phyloP scores from a whole-genome alignment of 352 stramenopile genomes.

The Phytophthora tentaculata region DNA sequence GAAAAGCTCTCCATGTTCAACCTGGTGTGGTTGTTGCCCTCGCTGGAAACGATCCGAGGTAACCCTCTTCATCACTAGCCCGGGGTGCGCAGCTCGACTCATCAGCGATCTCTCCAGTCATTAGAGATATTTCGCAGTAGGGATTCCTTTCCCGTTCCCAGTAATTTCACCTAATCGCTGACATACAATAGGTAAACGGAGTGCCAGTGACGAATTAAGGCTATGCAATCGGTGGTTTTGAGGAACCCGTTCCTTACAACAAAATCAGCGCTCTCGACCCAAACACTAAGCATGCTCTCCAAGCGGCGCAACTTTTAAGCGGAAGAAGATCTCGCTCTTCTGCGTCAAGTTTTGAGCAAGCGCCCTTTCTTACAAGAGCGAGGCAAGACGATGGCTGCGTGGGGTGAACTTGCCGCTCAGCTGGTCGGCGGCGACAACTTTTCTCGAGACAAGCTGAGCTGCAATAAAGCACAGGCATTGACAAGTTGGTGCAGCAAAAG shows the following conservation, averaged over 20 bases:
- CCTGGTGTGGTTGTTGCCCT: too few relatives aligned
- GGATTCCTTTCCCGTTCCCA: conserved; percentile 4
- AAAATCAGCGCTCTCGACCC: background rate
- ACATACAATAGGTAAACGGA: background rate
- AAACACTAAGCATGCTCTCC: background rate
- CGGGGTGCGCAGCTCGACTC: too few relatives aligned
- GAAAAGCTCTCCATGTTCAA: too few relatives aligned
- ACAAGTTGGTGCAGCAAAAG: conserved; percentile 14
- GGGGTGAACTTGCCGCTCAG: conserved; percentile 6
- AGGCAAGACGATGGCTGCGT: conserved; percentile 16
- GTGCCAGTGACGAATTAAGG: conserved; percentile 1
- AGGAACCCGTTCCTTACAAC: conserved; percentile 1
- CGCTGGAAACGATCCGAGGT: too few relatives aligned
- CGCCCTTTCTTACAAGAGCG: conserved; percentile 12
- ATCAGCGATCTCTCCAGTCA: too few relatives aligned
- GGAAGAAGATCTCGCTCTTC: conserved; percentile 10
- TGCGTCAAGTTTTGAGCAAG: conserved; percentile 4
- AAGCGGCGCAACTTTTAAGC: conserved; percentile 10
- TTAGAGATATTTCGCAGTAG: too few relatives aligned
- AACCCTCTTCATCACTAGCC: too few relatives aligned
- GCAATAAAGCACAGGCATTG: conserved; percentile 16
- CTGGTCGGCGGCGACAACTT: conserved; percentile 8
- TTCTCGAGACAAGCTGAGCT: background rate
- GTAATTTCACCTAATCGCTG: background rate
- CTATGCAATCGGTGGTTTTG: conserved; percentile 7